phyloP scores from a whole-genome alignment of 371 early-diverging fungal genomes.

The Mucor saturninus region DNA sequence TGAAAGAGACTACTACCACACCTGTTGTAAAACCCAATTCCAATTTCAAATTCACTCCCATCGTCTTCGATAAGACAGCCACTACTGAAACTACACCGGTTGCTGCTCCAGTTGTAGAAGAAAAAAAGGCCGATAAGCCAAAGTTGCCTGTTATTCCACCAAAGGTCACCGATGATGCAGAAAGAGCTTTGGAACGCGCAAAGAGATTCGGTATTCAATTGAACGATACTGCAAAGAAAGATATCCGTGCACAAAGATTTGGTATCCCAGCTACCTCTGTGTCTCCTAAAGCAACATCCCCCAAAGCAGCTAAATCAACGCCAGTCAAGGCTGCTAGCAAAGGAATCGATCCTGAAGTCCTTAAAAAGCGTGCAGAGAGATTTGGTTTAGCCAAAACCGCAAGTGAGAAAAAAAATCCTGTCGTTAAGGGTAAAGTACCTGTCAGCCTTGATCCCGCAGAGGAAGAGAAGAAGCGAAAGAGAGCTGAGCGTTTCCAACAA shows the following conservation, averaged over 20 bases:
- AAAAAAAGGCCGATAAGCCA: conserved; percentile 10
- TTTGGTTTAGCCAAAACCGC: conserved; percentile 38
- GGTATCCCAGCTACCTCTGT: conserved; percentile 21
- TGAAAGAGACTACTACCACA: neutral
- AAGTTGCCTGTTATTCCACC: conserved; percentile 15
- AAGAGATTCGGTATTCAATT: conserved; percentile 61
- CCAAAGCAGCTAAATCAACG: neutral
- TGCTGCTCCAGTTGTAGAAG: conserved; percentile 1
- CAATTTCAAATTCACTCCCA: conserved; percentile 49
- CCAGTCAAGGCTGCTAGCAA: conserved; percentile 6
- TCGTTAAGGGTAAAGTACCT: conserved; percentile 22
- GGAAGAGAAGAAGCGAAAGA: conserved; percentile 72
- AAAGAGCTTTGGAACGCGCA: conserved; percentile 56
- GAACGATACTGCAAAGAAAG: conserved; percentile 43
- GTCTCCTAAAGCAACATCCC: neutral
- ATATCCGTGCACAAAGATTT: conserved; percentile 52
- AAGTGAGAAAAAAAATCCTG: neutral
- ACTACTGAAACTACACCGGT: neutral
- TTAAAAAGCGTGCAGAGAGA: conserved; percentile 58
- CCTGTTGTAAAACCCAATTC: conserved; percentile 9
- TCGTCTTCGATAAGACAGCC: conserved; percentile 37
- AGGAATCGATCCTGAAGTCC: conserved; percentile 49
- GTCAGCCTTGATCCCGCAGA: conserved; percentile 47
- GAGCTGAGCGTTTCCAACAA: conserved; percentile 62
- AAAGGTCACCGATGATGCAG: conserved; percentile 34